Conservation (phyloP, 306 rosid genomes). For the Senna tora region DNA sequence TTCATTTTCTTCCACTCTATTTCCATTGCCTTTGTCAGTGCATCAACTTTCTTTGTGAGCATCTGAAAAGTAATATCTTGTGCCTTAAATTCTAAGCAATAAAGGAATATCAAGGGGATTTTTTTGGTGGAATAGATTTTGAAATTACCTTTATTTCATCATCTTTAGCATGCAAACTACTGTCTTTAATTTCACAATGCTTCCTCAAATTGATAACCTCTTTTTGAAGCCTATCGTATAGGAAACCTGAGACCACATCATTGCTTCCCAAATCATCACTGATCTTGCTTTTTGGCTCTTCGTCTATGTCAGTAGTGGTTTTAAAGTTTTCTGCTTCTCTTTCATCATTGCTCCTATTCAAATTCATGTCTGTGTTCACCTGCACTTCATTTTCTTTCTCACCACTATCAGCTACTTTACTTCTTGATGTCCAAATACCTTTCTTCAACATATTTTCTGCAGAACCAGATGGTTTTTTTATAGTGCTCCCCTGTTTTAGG, state of each 20-base stretch:
- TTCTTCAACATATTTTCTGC: conserved; percentile 62
- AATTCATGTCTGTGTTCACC: conserved; percentile 31
- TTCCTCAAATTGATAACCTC: conserved; percentile 76
- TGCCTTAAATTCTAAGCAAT: conserved; percentile 26
- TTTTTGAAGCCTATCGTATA: conserved; percentile 86
- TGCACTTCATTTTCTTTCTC: conserved; percentile 68
- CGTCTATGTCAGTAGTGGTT: conserved; percentile 36
- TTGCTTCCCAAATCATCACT: conserved; percentile 41
- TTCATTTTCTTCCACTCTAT: conserved; percentile 82
- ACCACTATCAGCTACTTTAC: conserved; percentile 63
- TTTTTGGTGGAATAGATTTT: background rate
- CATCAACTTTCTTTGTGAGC: conserved; percentile 82
- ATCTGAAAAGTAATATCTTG: conserved; percentile 50
- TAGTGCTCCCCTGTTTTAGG: conserved; percentile 42
- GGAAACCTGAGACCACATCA: conserved; percentile 84
- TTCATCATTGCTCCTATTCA: conserved; percentile 31
- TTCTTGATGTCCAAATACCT: conserved; percentile 78
- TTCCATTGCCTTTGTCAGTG: conserved; percentile 81
- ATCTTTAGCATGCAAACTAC: conserved; percentile 58
- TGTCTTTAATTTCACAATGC: conserved; percentile 66
- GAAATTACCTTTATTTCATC: conserved; percentile 81
- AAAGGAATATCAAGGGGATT: background rate
- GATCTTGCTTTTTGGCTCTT: conserved; percentile 40
- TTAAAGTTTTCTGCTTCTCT: conserved; percentile 40
- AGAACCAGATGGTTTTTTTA: conserved; percentile 46